Conservation (phyloP, 1,139 yeast species). For the Sugiyamaella castrensis region DNA sequence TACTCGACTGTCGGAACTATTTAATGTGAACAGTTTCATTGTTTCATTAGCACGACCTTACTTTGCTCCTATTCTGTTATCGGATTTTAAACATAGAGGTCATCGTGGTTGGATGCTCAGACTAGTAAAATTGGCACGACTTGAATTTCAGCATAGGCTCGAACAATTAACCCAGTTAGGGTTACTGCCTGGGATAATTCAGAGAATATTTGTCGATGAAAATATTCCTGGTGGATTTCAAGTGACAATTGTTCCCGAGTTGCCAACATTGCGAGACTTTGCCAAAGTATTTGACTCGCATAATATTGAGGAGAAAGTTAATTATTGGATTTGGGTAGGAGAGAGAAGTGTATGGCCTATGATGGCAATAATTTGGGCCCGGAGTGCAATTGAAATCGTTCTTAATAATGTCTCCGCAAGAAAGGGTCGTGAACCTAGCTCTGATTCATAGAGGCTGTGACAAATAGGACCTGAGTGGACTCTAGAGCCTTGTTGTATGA, state of each 20-base stretch:
- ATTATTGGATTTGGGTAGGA: conserved; percentile 88
- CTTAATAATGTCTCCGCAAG: conserved; percentile 70
- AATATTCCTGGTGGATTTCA: conserved; percentile 77
- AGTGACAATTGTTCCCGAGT: conserved; percentile 86
- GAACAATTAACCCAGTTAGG: conserved; percentile 79
- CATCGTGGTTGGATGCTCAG: conserved; percentile 46
- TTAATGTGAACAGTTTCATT: conserved; percentile 89
- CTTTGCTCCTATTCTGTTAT: conserved; percentile 80
- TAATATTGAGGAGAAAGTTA: conserved; percentile 61
- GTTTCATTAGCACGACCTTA: conserved; percentile 91
- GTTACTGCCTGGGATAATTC: conserved; percentile 63
- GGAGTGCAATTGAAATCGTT: conserved; percentile 88
- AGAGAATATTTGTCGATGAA: conserved; percentile 82
- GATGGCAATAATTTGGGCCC: conserved; percentile 76
- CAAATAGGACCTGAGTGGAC: no score
- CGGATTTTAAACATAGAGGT: conserved; percentile 71
- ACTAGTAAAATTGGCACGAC: conserved; percentile 45
- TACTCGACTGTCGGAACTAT: conserved; percentile 82
- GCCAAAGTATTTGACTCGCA: conserved; percentile 75
- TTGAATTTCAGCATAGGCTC: conserved; percentile 82
- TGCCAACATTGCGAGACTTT: conserved; percentile 60
- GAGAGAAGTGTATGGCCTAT: conserved; percentile 94
- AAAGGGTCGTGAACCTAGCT: conserved; percentile 13
- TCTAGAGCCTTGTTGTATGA: no score
- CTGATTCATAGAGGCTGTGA: conserved; percentile 33